These are phyloP conservation scores for Podila horticola DNA, from an alignment of 192 early-diverging fungal species.

Conservation along the genomic window DNA sequence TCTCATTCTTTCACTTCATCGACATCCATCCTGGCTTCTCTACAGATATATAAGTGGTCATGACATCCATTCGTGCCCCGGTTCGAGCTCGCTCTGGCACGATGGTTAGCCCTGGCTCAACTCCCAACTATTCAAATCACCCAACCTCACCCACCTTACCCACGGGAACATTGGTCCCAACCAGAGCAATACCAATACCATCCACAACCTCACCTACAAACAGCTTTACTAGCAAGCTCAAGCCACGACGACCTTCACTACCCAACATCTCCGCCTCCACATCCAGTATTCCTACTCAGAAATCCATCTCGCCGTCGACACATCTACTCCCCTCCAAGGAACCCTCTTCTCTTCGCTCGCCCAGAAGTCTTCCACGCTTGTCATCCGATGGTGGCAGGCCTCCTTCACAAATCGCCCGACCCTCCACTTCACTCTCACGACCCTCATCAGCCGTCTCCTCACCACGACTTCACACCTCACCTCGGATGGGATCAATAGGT, in stretches of 20 bases:
- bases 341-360: neutral
- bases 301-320: neutral
- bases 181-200: neutral
- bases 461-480: slow-evolving; percentile 6
- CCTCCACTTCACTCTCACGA: neutral
- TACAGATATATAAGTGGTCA: neutral
- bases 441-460: slow-evolving; percentile 14
- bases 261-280: slow-evolving; percentile 12
- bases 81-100: slow-evolving; percentile 30
- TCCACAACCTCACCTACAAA: neutral
- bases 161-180: neutral
- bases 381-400: neutral
- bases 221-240: slow-evolving; percentile 4
- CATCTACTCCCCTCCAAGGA: slow-evolving; percentile 6
- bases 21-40: neutral
- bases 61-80: slow-evolving; percentile 17
- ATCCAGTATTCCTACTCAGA: slow-evolving; percentile 14
- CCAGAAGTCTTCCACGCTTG: slow-evolving; percentile 3
- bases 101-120: neutral
- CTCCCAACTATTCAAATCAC: neutral
- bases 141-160: neutral
- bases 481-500: slow-evolving; percentile 1
- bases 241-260: slow-evolving; percentile 34
- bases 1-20: neutral
- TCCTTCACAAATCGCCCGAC: slow-evolving; percentile 19